Evolutionary conservation across 2,329 filamentous ascomycete species (phyloP).

Genomic region (Monosporascus sp.): DNA sequence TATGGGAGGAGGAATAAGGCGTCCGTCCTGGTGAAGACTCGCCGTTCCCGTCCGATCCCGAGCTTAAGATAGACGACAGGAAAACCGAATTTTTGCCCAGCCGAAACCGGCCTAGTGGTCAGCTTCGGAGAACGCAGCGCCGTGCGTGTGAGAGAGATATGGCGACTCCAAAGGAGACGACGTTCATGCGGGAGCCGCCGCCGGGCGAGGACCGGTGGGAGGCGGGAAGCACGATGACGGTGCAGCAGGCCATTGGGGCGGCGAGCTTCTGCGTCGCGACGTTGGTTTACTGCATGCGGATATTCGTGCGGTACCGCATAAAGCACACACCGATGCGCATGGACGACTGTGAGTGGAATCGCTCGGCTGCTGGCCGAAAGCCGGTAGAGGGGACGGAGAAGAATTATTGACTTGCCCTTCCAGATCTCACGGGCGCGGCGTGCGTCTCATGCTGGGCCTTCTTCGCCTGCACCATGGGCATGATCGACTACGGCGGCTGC

Average conservation of each 20-base stretch:
- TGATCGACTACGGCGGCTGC: not conserved
- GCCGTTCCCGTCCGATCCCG: no score
- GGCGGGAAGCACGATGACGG: not conserved
- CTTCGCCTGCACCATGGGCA: not conserved
- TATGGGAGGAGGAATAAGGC: no score
- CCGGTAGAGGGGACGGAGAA: no score
- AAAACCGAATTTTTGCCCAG: no score
- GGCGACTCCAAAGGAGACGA: not conserved
- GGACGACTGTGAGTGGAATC: not conserved
- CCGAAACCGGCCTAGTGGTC: no score
- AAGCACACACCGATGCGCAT: not conserved
- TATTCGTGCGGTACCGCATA: not conserved
- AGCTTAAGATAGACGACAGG: no score
- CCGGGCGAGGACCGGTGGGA: slow-evolving; percentile 1
- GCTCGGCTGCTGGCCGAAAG: no score
- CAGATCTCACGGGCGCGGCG: not conserved
- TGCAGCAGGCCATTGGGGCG: not conserved
- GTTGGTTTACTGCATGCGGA: not conserved
- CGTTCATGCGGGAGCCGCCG: not conserved
- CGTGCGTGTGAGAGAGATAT: not conserved
- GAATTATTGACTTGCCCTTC: not conserved
- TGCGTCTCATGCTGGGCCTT: not conserved
- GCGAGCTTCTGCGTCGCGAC: not conserved
- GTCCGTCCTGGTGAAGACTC: no score
- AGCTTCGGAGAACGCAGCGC: no score